Base-by-base conservation (phyloP, 441 rosid genomes). In the Melianthus villosus region DNA sequence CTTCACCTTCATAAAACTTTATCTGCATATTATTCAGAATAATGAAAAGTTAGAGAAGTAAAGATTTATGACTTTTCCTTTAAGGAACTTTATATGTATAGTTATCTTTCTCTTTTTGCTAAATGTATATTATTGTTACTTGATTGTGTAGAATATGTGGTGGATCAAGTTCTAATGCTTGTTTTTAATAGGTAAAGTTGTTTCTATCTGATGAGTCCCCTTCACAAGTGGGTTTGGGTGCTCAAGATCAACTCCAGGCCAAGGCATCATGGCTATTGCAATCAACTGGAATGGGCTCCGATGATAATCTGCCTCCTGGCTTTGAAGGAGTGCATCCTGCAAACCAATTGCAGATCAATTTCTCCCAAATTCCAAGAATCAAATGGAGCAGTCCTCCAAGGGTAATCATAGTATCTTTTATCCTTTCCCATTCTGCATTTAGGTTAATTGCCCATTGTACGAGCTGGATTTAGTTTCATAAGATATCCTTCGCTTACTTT, bases 181-280 rank as follows among this genome's bases (percentile, higher is more conserved):
- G n/a, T n/a, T n/a, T 25, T 51, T 39, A 48, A 46, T 67, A 89
- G 98, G 76, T 71, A 43, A 69, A 70, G 59, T 62, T 89, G 34
- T 89, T 84, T 54, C 57, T 89, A 40, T 66, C 86, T 0, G 98
- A 89, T 53, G 98, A 89, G 14, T 68, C 83, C 42, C 98, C 98
- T 55, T 72, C 84, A 31, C 92, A 71, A 65, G 94, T 79, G 48
- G 83, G 94, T 38, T 53, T 65, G 47, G 75, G 70, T 40, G 57
- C 67, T 34, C 94, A 89, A 61, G 98, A 89, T 65, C 89, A 89
- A 67, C 89, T 89, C 37, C 94, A 84, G 67, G 96, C 94, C 40
- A 89, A 81, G 66, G 53, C 75, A 25, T 57, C 79, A 8, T 65
- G 64, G 48, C 52, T 54, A 22, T 43, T 75, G 4, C 89, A 81